Evolutionary conservation across 2,329 filamentous ascomycete genomes (phyloP).

Genomic region (Hymenoscyphus fraxineus): DNA sequence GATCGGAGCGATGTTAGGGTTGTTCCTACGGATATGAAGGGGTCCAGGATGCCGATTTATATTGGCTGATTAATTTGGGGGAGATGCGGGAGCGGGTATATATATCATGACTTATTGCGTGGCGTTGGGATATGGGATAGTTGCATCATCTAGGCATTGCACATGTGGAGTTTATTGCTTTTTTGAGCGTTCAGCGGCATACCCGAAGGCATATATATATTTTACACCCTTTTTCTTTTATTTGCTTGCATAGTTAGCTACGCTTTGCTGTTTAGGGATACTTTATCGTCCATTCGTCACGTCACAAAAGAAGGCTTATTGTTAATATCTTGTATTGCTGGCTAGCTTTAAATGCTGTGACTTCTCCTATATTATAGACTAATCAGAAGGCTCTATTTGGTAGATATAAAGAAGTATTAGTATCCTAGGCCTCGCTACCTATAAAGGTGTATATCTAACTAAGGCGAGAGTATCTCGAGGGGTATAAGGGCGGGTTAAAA

Average conservation of each 20-base stretch:
- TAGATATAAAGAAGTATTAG: no score
- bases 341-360: no score
- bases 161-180: slow-evolving; percentile 2
- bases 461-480: no score
- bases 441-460: no score
- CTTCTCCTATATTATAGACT: no score
- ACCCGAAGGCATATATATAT: not conserved
- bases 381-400: no score
- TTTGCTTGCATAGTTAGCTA: not conserved
- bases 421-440: no score
- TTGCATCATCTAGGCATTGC: not conserved
- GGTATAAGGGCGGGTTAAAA: no score
- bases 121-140: not conserved
- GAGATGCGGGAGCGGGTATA: not conserved
- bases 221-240: not conserved
- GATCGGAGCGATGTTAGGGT: slow-evolving; percentile 51
- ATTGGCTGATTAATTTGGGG: slow-evolving; percentile 32
- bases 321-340: no score
- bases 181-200: not conserved
- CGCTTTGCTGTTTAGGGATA: not conserved
- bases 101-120: not conserved
- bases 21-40: slow-evolving; percentile 48
- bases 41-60: slow-evolving; percentile 52
- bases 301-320: no score
- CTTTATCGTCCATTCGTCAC: no score